Percentiles rank a stretch among this genome's conserved stretches.
phyloP scores from a whole-genome alignment of 805 yeast genomes.

The Cyberlindnera americana region DNA sequence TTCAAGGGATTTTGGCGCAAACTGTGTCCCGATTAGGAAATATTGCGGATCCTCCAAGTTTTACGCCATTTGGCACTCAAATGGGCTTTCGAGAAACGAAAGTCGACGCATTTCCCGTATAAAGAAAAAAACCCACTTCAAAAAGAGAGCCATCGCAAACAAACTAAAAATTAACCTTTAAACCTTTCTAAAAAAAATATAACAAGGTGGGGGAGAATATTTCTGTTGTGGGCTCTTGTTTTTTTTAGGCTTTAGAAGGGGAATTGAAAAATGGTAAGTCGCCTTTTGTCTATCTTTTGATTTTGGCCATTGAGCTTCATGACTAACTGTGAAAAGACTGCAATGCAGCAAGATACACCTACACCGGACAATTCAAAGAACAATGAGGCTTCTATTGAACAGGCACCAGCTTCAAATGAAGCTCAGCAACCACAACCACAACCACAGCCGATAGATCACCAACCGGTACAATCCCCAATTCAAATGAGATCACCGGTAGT shows the following conservation, averaged over 20 bases:
- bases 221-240: too few relatives aligned
- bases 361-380: not conserved
- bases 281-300: too few relatives aligned
- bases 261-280: too few relatives aligned
- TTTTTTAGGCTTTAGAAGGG: too few relatives aligned
- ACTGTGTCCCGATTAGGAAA: not conserved
- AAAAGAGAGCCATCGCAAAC: conserved; percentile 2
- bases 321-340: not conserved
- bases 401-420: too few relatives aligned
- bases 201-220: too few relatives aligned
- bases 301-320: too few relatives aligned
- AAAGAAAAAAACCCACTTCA: not conserved
- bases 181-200: too few relatives aligned
- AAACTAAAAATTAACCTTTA: too few relatives aligned
- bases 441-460: too few relatives aligned
- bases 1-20: not conserved
- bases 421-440: too few relatives aligned
- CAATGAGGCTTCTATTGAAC: not conserved
- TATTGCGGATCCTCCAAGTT: not conserved
- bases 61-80: not conserved
- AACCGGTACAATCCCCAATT: too few relatives aligned
- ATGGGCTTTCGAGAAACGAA: not conserved
- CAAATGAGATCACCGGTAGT: conserved; percentile 1
- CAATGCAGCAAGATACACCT: not conserved
- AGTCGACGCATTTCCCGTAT: not conserved